phyloP scores from a whole-genome alignment of 306 rosid species.

The Cicer judaicum region DNA sequence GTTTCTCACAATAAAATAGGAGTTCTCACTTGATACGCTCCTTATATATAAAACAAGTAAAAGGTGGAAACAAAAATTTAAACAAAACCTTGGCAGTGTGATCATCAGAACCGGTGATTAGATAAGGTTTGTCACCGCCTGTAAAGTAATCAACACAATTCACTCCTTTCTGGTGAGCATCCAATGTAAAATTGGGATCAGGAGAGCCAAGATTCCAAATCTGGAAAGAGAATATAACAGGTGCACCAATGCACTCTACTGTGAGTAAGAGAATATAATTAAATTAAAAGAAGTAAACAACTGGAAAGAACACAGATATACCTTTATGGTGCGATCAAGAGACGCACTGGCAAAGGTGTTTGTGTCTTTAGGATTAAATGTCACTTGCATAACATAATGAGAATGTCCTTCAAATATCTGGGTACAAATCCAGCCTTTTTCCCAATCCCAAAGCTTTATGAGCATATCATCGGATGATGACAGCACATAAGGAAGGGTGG shows the following conservation, averaged over 20 bases:
- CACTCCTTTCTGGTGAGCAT: constrained; percentile 98
- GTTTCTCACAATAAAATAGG: too few relatives aligned
- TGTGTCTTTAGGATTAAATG: constrained; percentile 98
- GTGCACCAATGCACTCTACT: constrained; percentile 44
- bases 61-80: constrained; percentile 10
- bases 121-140: constrained; percentile 98
- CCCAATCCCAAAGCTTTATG: constrained; percentile 99
- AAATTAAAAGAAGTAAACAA: constrained; percentile 26
- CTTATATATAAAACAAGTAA: not conserved
- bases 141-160: constrained; percentile 99
- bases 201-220: constrained; percentile 99
- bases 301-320: constrained; percentile 42
- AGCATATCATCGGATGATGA: constrained; percentile 99
- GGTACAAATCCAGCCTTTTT: constrained; percentile 95
- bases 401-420: constrained; percentile 99
- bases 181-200: constrained; percentile 98
- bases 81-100: constrained; percentile 94
- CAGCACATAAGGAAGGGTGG: constrained; percentile 93
- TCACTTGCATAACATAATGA: constrained; percentile 99
- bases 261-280: constrained; percentile 32
- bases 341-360: constrained; percentile 99
- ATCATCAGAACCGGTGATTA: constrained; percentile 97
- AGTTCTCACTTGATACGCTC: too few relatives aligned
- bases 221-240: constrained; percentile 53
- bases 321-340: constrained; percentile 99